Evolutionary conservation across 345 rosid genomes (phyloP), one percentile per base, ranked within the genome.

Genomic region (Heritiera fomes): DNA sequence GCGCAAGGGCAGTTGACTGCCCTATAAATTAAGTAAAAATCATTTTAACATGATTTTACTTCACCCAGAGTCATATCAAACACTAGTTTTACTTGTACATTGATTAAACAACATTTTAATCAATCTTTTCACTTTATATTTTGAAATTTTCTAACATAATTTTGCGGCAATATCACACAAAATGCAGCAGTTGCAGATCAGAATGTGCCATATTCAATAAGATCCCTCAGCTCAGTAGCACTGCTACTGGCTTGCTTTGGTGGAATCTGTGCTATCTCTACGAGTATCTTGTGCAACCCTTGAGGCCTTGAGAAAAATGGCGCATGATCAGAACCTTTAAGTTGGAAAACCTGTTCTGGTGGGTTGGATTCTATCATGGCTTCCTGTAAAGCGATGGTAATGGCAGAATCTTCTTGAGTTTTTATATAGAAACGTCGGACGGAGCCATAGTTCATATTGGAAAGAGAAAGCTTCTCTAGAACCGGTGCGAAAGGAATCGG

Each of bases 401-500:
- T 84, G 34, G 90, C 93, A 59, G 62, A 77, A 63, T 89, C 90
- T 20, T 87, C 87, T 23, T 78, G 86, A 69, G 98, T 86, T 85
- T 91, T 86, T 56, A 93, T 69, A 73, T 93, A 91, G 69, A 91
- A 90, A 67, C 90, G 72, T 3, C 81, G 81, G 43, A 90, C 68
- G 0, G 89, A 88, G 2, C 93, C 93, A 52, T 53, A 53, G n/a
- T 15, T 53, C n/a, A 53, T 78, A 9, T 83, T 83, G 1, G 94
- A 83, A 17, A 65, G 49, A 67, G 82, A 83, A 10, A 96, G 91
- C 87, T 91, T 96, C 87, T 94, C 98, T 78, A 96, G 80, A 81
- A 92, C 89, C 3, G 99, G 98, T 2, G 91, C 89, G 79, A 96
- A 94, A 23, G 99, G 99, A 60, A 91, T 89, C 59, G 93, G 86